Base-by-base conservation (phyloP, 1,139 yeast genomes). In the Nakaseomyces sp. region DNA sequence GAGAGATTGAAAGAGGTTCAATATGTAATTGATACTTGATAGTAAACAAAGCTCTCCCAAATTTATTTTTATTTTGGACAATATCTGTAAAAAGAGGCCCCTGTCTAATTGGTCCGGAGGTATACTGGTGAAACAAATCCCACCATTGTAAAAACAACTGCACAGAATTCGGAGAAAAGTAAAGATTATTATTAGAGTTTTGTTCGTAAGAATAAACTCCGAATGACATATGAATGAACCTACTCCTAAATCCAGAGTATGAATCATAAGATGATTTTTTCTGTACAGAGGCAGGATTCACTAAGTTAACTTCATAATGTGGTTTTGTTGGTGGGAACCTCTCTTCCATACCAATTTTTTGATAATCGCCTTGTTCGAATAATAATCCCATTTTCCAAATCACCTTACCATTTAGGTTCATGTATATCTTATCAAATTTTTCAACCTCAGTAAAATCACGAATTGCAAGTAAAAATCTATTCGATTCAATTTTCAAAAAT, bases 121-220 rank as follows among this genome's bases (percentile, higher is more conserved):
- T 67, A 26, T 76, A 73, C 29, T 85, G 76, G 33, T 77, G 76
- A 54, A 88, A 77, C 41, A 81, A 69, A 43, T 71, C 64, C 94
- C 95, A 87, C 96, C 96, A 88, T 36, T 67, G 66, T 53, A 74
- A 73, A 65, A 88, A 87, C 56, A 85, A 87, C 2, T 68, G 63
- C 49, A 85, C 69, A 0, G 81, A 70, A 43, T 74, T 65, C 0
- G 95, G 95, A 0, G 95, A 75, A 39, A 87, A 65, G 59, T 86
- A 87, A 0, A 79, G 72, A 6, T 85, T 71, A 60, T 86, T 87
- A 50, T 72, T 72, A 4, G 79, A 58, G 57, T 62, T 52, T 16
- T 51, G 46, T 13, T 45, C 47, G 3, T 48, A 51, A 1, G 89
- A 81, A 46, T 70, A 69, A 20, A 87, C 74, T 1, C 87, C 74